Evolutionary conservation across 1,284 basidiomycete species (phyloP).

Genomic region (Rhodotorula sp.): DNA sequence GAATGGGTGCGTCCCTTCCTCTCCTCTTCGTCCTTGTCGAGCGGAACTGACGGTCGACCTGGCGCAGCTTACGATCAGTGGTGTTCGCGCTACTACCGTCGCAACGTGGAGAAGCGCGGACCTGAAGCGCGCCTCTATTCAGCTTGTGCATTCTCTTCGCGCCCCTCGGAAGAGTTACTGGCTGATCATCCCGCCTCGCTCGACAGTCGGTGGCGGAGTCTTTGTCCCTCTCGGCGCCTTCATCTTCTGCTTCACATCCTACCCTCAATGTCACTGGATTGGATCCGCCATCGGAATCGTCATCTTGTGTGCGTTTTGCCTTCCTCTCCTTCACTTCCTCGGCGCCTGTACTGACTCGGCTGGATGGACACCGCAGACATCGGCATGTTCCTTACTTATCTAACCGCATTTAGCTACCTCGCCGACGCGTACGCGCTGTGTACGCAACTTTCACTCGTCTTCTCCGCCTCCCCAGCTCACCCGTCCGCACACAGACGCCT

Average conservation of each 20-base stretch:
- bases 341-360: too few species aligned
- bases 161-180: too few species aligned
- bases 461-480: background rate
- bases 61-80: slow-evolving; percentile 46
- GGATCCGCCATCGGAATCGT: slow-evolving; percentile 44
- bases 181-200: too few species aligned
- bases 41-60: background rate
- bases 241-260: slow-evolving; percentile 37
- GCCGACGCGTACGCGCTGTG: slow-evolving; percentile 44
- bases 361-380: background rate
- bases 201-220: slow-evolving; percentile 14
- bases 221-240: slow-evolving; percentile 25
- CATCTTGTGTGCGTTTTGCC: slow-evolving; percentile 39
- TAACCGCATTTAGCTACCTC: slow-evolving; percentile 39
- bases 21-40: background rate
- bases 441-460: slow-evolving; percentile 34
- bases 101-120: slow-evolving; percentile 57
- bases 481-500: slow-evolving; percentile 42
- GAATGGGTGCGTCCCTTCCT: slow-evolving; percentile 12
- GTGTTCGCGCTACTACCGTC: slow-evolving; percentile 46
- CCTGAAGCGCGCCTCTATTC: slow-evolving; percentile 71
- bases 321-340: too few species aligned
- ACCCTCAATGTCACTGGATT: slow-evolving; percentile 36
- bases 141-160: slow-evolving; percentile 46
- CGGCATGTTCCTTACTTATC: slow-evolving; percentile 13